Evolutionary conservation across 108 stramenopile genomes (phyloP).

Genomic region (Bacterosira constricta): DNA sequence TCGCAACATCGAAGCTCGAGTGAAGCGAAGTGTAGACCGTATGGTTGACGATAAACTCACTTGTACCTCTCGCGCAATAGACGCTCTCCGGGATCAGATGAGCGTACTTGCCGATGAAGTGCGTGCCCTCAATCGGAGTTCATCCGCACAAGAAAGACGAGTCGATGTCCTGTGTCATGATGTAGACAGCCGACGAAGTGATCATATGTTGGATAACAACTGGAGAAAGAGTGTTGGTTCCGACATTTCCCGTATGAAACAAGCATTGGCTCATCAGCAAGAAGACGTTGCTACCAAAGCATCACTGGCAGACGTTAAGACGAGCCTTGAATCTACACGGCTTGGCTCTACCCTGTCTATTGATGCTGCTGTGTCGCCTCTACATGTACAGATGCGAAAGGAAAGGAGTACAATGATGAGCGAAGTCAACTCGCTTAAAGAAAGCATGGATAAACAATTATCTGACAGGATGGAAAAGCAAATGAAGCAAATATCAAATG

Average conservation of each 20-base stretch:
- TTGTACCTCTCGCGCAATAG: slow-evolving; percentile 14
- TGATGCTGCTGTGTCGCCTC: slow-evolving; percentile 6
- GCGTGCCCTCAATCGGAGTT: slow-evolving; percentile 10
- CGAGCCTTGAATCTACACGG: background rate
- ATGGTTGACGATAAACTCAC: slow-evolving; percentile 18
- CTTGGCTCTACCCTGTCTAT: slow-evolving; percentile 3
- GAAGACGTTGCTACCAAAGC: slow-evolving; percentile 8
- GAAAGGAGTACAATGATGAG: slow-evolving; percentile 1
- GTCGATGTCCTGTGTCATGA: slow-evolving; percentile 22
- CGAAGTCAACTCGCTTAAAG: background rate
- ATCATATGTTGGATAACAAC: slow-evolving; percentile 16
- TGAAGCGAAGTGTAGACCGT: slow-evolving; percentile 10
- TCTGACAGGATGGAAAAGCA: slow-evolving; percentile 5
- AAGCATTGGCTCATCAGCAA: background rate
- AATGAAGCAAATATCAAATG: slow-evolving; percentile 7
- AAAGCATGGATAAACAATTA: slow-evolving; percentile 4
- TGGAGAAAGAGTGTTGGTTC: background rate
- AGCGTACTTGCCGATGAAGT: slow-evolving; percentile 20
- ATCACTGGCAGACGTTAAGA: background rate
- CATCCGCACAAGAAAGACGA: slow-evolving; percentile 15
- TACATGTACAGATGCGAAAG: slow-evolving; percentile 2
- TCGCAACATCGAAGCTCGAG: background rate
- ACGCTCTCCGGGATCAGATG: slow-evolving; percentile 41
- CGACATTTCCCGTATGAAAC: background rate
- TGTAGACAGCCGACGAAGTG: slow-evolving; percentile 12